Percentiles rank a stretch among this genome's conserved stretches.
Conservation (phyloP, 768 basidiomycete species). For the Trametes cingulata region DNA sequence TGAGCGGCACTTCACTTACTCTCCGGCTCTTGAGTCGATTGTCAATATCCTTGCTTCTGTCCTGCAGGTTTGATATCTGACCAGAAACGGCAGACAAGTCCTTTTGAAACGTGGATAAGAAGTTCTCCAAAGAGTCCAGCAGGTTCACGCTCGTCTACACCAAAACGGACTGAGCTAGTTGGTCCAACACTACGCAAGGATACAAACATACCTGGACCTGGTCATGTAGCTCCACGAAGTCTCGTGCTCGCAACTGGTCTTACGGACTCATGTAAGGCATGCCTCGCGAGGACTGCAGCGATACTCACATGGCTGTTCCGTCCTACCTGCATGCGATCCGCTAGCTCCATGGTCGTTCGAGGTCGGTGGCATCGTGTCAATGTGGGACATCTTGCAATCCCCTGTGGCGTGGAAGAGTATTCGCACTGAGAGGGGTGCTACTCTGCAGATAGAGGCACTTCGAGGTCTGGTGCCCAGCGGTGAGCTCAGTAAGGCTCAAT, state of each 20-base stretch:
- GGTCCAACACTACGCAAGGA: background rate
- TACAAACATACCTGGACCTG: conserved; percentile 71
- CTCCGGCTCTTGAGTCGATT: conserved; percentile 78
- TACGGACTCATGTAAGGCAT: conserved; percentile 1
- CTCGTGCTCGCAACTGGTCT: conserved; percentile 42
- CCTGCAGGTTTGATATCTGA: conserved; percentile 93
- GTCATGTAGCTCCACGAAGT: conserved; percentile 87
- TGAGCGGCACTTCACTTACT: conserved; percentile 47
- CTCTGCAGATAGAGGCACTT: no score
- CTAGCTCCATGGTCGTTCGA: no score
- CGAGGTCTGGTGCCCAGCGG: no score
- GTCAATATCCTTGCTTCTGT: conserved; percentile 89
- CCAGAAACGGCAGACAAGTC: conserved; percentile 94
- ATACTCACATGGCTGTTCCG: conserved; percentile 11
- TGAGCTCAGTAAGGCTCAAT: no score
- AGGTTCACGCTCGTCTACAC: conserved; percentile 81
- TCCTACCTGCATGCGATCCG: background rate
- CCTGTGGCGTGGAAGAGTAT: no score
- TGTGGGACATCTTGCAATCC: no score
- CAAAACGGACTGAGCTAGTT: background rate
- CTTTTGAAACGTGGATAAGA: conserved; percentile 93
- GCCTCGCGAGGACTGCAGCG: no score
- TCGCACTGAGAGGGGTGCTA: no score
- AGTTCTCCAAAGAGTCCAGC: conserved; percentile 84
- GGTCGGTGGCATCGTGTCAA: no score